phyloP scores from a whole-genome alignment of 2,329 filamentous ascomycete species.

The Pyrenophora tritici-repentis region DNA sequence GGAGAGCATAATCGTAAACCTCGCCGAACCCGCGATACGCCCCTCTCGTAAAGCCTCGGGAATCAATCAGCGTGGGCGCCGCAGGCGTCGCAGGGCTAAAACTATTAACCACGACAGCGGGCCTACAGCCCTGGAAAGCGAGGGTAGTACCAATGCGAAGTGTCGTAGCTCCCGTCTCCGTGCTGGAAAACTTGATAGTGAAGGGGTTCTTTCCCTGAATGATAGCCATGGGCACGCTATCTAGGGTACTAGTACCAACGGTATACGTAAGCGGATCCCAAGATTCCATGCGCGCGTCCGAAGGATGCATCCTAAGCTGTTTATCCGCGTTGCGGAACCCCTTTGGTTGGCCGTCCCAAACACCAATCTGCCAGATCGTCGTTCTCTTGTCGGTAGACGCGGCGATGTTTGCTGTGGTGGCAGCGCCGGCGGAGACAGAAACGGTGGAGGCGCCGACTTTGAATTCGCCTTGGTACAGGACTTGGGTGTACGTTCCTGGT shows the following conservation, averaged over 20 bases:
- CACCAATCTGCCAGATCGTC: conserved; percentile 67
- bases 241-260: conserved; percentile 59
- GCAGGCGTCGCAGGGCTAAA: conserved; percentile 56
- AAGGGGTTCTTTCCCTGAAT: conserved; percentile 66
- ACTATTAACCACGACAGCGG: conserved; percentile 61
- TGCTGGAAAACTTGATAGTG: conserved; percentile 65
- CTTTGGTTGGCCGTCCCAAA: conserved; percentile 63
- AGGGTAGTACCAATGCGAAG: conserved; percentile 69
- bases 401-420: conserved; percentile 58
- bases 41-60: conserved; percentile 67
- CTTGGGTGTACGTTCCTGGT: conserved; percentile 70
- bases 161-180: conserved; percentile 59
- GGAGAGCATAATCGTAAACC: conserved; percentile 66
- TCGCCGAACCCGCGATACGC: conserved; percentile 68
- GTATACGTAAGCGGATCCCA: conserved; percentile 68
- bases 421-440: conserved; percentile 56
- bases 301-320: conserved; percentile 70
- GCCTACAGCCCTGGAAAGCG: conserved; percentile 64
- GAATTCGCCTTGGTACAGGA: conserved; percentile 65
- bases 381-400: conserved; percentile 51
- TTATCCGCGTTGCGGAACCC: conserved; percentile 71
- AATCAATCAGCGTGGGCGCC: conserved; percentile 67
- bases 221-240: conserved; percentile 68
- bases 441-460: conserved; percentile 56
- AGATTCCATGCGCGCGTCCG: conserved; percentile 65